Base-by-base conservation (phyloP, 371 early-diverging fungal species). In the Basidiobolus meristosporus region DNA sequence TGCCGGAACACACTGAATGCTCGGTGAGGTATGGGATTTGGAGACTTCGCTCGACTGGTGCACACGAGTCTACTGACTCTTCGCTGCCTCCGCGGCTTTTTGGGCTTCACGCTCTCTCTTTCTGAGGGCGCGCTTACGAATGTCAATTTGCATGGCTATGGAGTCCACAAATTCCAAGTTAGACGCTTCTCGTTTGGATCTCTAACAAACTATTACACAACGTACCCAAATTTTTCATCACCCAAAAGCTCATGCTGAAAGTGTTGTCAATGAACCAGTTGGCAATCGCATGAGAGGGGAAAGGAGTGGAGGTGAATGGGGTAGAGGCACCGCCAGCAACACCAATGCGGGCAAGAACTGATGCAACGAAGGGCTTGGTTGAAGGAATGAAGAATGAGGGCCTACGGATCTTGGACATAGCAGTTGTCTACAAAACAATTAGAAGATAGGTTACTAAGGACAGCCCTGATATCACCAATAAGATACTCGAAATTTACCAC, bases 341-440 rank as follows among this genome's bases (percentile, higher is more conserved):
- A 45, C 93, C 93, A 38, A 86, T 62, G 54, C 71, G 75, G 14
- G 50, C 39, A 33, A 98, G 54, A 32, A 82, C 85, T 18, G 60
- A 48, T 14, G 62, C 51, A 28, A 89, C 93, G 57, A 84, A 93
- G 20, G 63, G 62, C 50, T 77, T 70, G 30, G 93, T 70, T 40
- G 77, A 57, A 16, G 95, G 98, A 19, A 88, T 77, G 40, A 84
- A 44, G 48, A 73, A 69, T 10, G 60, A 60, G 22, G 91, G 60
- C 39, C 62, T 68, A 38, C 83, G 65, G 44, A 92, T 84, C 68
- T 92, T 93, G 51, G 81, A 80, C 95, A 97, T 90, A 40, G 77
- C 71, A 10, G 83, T n/a, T n/a, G n/a, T n/a, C n/a, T n/a, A n/a
- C n/a, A n/a, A n/a, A n/a, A n/a, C n/a, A 64, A 17, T 42, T 33